These are phyloP conservation scores for Phalaenopsis aphrodite DNA, from an alignment of 106 monocot species.

Conservation along the genomic window DNA sequence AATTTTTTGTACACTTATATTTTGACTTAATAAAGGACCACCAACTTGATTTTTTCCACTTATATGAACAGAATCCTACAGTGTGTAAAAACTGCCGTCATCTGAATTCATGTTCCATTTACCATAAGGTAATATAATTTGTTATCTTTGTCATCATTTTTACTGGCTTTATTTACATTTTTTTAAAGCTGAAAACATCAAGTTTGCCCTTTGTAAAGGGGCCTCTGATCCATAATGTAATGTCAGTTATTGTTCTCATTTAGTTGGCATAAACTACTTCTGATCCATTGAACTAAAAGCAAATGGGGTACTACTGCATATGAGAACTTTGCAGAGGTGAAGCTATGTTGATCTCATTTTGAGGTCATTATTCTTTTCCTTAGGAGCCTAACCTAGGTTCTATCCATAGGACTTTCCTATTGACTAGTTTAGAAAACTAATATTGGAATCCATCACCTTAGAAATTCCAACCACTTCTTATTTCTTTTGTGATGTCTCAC, in stretches of 20 bases:
- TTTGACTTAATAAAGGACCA: background rate
- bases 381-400: too few species aligned
- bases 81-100: constrained; percentile 87
- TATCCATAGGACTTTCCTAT: too few species aligned
- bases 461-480: too few species aligned
- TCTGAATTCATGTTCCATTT: constrained; percentile 60
- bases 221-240: background rate
- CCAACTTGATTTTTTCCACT: background rate
- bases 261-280: too few species aligned
- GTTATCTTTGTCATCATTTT: background rate
- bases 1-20: background rate
- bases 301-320: too few species aligned
- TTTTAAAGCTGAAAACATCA: background rate
- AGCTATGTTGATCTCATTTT: too few species aligned
- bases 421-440: too few species aligned
- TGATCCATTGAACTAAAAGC: too few species aligned
- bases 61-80: constrained; percentile 39
- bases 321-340: too few species aligned
- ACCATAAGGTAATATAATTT: constrained; percentile 70
- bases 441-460: too few species aligned
- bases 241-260: background rate
- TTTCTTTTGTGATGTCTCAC: too few species aligned
- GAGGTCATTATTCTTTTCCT: too few species aligned
- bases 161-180: background rate
- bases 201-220: background rate